Evolutionary conservation across 768 basidiomycete genomes (phyloP), one percentile per base, ranked within the genome.

Genomic region (Calocybe indica): DNA sequence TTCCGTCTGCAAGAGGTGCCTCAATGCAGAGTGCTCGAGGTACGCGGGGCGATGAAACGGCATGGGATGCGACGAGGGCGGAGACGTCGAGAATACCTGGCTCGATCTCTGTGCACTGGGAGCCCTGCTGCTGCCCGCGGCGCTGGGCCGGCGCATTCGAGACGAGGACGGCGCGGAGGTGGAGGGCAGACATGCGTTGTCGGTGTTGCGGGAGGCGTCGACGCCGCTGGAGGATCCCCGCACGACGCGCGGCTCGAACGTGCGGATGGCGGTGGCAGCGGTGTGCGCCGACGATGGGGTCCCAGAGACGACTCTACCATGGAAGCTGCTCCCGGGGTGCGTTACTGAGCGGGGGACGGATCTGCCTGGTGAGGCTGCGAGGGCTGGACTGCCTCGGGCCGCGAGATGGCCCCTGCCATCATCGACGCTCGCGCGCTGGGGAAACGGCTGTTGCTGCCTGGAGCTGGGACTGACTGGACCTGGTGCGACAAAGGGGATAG

Each of bases 21-120:
- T 81, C 47, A 92, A 67, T 1, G 85, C 78, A 2, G 88, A 88
- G 62, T 87, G 74, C 37, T 88, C 85, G 46, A 92, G 74, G 62
- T 92, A 92, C 0, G 80, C 66, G 1, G 89, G 89, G 13, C 82
- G 78, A 40, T 78, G 68, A 62, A 84, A 91, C 45, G 35, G 31
- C 13, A 69, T 66, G 32, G 55, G 66, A 47, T 61, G 62, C 40
- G 61, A 52, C 42, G 57, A 62, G 34, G 63, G 59, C 33, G 68
- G 62, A 28, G 52, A 59, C 28, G 54, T 63, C 49, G 62, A 63
- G 48, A 50, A 58, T 58, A 51, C 62, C 52, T 52, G 61, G 52
- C 50, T 43, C 50, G 58, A 60, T 53, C 60, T 54, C 51, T 67
- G 68, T 31, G 47, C 53, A 22, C 62, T 56, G 38, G 63, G 42